Evolutionary conservation across 2,329 filamentous ascomycete species (phyloP).

Genomic region (Ambrosiella cleistominuta): DNA sequence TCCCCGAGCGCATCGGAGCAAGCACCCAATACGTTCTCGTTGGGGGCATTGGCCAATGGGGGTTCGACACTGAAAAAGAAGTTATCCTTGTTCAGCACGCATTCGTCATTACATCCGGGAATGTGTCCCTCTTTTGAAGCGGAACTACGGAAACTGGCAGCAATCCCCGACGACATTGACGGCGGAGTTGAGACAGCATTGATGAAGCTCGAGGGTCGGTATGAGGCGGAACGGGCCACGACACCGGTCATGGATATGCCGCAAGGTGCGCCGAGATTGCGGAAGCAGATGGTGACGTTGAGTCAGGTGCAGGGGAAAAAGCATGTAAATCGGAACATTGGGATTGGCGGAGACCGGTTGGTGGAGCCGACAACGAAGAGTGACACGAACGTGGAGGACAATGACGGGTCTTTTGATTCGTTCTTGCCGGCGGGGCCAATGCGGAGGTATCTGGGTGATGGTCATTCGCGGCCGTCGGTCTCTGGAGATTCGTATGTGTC

Average conservation of each 20-base stretch:
- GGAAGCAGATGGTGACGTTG: constrained; percentile 9
- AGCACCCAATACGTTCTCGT: constrained; percentile 33
- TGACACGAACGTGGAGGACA: constrained; percentile 4
- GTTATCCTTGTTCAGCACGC: constrained; percentile 41
- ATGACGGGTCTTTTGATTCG: constrained; percentile 6
- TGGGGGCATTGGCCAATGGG: constrained; percentile 29
- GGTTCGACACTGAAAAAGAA: constrained; percentile 18
- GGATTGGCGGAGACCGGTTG: constrained; percentile 22
- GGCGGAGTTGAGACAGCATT: constrained; percentile 86
- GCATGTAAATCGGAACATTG: constrained; percentile 29
- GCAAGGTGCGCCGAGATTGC: constrained; percentile 4
- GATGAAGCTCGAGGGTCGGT: constrained; percentile 79
- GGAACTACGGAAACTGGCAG: constrained; percentile 71
- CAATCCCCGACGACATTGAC: constrained; percentile 70
- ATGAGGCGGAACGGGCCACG: constrained; percentile 28
- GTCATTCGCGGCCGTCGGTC: constrained; percentile 15
- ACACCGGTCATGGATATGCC: not conserved
- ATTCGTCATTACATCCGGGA: constrained; percentile 38
- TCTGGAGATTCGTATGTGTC: constrained; percentile 59
- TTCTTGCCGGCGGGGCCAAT: constrained; percentile 19
- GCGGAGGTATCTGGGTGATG: constrained; percentile 1
- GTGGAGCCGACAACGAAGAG: constrained; percentile 15
- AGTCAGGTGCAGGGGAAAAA: constrained; percentile 17
- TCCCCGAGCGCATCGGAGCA: constrained; percentile 24
- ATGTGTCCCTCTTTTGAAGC: constrained; percentile 69